These are phyloP conservation scores for Filobasidium wieringae DNA, from an alignment of 768 basidiomycete genomes.

Conservation along the genomic window DNA sequence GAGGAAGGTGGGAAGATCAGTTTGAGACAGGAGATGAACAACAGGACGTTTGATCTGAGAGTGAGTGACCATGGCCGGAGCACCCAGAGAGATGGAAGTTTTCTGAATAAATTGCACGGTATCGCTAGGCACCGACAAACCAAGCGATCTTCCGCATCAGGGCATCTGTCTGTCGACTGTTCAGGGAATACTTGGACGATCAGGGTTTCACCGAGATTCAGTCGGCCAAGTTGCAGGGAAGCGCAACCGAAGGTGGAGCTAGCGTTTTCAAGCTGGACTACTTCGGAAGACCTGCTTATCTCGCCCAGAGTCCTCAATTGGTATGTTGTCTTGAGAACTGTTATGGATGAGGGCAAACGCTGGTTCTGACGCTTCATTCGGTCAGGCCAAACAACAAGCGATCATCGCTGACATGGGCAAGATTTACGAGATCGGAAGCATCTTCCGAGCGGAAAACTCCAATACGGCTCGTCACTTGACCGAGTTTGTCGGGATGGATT, in stretches of 20 bases:
- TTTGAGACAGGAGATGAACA: slow-evolving; percentile 11
- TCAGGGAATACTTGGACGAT: slow-evolving; percentile 61
- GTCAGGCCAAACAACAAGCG: slow-evolving; percentile 84
- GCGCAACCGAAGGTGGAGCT: slow-evolving; percentile 88
- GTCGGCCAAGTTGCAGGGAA: slow-evolving; percentile 87
- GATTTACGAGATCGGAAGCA: slow-evolving; percentile 78
- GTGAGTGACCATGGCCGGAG: slow-evolving; percentile 47
- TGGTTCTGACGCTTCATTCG: neutral
- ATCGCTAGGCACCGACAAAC: slow-evolving; percentile 66
- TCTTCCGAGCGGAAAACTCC: slow-evolving; percentile 80
- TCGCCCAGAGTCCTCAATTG: slow-evolving; percentile 90
- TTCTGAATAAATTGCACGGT: slow-evolving; percentile 21
- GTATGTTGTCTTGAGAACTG: neutral
- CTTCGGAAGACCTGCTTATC: slow-evolving; percentile 86
- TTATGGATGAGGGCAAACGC: neutral
- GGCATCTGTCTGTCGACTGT: slow-evolving; percentile 65
- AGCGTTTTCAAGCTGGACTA: slow-evolving; percentile 93
- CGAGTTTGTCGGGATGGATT: slow-evolving; percentile 92
- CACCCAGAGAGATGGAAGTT: slow-evolving; percentile 49
- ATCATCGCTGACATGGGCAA: slow-evolving; percentile 94
- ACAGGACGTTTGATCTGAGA: slow-evolving; percentile 10
- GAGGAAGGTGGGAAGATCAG: slow-evolving; percentile 11
- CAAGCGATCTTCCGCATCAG: slow-evolving; percentile 87
- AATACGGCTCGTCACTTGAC: slow-evolving; percentile 94
- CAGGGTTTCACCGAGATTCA: slow-evolving; percentile 83